phyloP scores from a whole-genome alignment of 2,329 filamentous ascomycete genomes.

The Penicillium occitanis region DNA sequence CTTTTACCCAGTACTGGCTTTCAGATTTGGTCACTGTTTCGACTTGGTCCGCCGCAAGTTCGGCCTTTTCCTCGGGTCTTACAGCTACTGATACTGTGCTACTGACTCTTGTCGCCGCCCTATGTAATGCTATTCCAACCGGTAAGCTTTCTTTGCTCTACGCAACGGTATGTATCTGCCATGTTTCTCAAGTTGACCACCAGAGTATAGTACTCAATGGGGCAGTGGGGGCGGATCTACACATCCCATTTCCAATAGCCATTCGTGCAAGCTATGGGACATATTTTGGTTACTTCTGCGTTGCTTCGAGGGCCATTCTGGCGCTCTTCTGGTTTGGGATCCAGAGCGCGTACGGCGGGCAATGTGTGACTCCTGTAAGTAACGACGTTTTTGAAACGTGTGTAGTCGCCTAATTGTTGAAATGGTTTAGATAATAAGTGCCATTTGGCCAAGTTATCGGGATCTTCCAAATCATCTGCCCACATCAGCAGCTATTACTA shows the following conservation, averaged over 20 bases:
- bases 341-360: conserved; percentile 21
- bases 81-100: conserved; percentile 20
- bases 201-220: conserved; percentile 26
- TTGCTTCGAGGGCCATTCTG: conserved; percentile 36
- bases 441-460: conserved; percentile 58
- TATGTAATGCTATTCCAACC: conserved; percentile 22
- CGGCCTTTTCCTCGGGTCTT: conserved; percentile 18
- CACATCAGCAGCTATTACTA: conserved; percentile 27
- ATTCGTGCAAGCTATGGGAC: conserved; percentile 38
- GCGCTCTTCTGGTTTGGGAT: conserved; percentile 49
- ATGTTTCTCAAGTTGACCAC: neutral
- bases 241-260: conserved; percentile 35
- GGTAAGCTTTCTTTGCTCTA: conserved; percentile 1
- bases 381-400: neutral
- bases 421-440: conserved; percentile 38
- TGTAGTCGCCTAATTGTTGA: neutral
- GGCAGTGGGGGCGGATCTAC: conserved; percentile 28
- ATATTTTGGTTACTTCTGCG: conserved; percentile 35
- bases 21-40: conserved; percentile 22
- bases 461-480: conserved; percentile 50
- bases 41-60: conserved; percentile 22
- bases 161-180: neutral
- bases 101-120: conserved; percentile 19
- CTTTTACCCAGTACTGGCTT: conserved; percentile 24
- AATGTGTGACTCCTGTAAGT: conserved; percentile 27